These are phyloP conservation scores for Arthrobotrys pseudoclavata DNA, from an alignment of 2,329 filamentous ascomycete genomes.

Conservation along the genomic window DNA sequence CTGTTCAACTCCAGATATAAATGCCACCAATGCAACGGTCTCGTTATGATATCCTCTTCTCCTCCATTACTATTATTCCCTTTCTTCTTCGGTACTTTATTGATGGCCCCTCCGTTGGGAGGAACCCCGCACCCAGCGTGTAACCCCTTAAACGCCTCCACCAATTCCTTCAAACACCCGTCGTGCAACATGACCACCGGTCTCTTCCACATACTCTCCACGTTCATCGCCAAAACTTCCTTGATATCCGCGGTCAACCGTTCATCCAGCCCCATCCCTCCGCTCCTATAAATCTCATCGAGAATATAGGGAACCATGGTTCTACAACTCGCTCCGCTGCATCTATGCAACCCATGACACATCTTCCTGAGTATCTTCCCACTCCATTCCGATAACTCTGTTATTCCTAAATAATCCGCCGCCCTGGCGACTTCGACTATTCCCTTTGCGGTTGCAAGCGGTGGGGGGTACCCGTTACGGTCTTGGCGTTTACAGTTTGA, in stretches of 20 bases:
- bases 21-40: constrained; percentile 47
- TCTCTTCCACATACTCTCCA: constrained; percentile 57
- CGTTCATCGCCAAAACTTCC: constrained; percentile 34
- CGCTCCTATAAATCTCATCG: constrained; percentile 51
- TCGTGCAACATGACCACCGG: constrained; percentile 45
- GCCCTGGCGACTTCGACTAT: constrained; percentile 61
- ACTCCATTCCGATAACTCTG: constrained; percentile 60
- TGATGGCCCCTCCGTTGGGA: background rate
- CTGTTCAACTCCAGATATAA: constrained; percentile 44
- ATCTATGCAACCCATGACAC: constrained; percentile 60
- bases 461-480: constrained; percentile 34
- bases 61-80: background rate
- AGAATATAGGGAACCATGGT: constrained; percentile 59
- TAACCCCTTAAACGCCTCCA: constrained; percentile 36
- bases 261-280: constrained; percentile 42
- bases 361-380: constrained; percentile 54
- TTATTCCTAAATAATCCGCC: constrained; percentile 61
- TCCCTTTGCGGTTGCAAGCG: constrained; percentile 44
- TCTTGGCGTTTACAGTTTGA: constrained; percentile 34
- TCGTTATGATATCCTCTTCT: constrained; percentile 1
- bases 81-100: background rate
- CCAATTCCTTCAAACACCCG: constrained; percentile 32
- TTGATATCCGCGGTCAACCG: constrained; percentile 16
- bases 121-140: background rate
- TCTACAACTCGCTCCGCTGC: constrained; percentile 57